These are phyloP conservation scores for Solanum chacoense DNA, from an alignment of 305 asterid genomes.

Conservation along the genomic window DNA sequence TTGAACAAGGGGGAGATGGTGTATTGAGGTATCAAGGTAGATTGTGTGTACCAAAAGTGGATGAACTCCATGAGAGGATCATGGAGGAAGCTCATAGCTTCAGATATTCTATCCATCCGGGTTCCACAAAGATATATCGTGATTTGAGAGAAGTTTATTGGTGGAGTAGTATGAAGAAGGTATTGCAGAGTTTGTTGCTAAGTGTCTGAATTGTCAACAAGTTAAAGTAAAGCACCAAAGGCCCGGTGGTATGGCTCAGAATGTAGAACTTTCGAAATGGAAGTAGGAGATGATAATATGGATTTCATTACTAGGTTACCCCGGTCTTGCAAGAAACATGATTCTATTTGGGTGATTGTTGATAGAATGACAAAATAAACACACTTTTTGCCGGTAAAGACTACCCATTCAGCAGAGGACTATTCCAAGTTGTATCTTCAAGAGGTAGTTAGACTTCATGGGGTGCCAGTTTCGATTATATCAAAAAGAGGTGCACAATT, in stretches of 20 bases:
- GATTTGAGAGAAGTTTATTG: neutral
- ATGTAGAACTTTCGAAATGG: accelerated
- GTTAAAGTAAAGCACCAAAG: neutral
- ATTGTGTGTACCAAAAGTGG: too few relatives aligned
- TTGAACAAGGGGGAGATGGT: too few relatives aligned
- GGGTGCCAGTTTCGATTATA: too few relatives aligned
- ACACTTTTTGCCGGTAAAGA: too few relatives aligned
- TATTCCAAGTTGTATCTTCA: too few relatives aligned
- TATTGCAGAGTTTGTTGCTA: neutral
- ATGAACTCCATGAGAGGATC: too few relatives aligned
- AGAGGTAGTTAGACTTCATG: too few relatives aligned
- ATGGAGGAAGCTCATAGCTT: neutral
- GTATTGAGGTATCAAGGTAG: too few relatives aligned
- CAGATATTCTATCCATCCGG: neutral
- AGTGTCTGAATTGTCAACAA: neutral
- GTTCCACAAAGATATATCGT: neutral
- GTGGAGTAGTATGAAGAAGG: neutral
- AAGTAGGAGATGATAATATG: neutral
- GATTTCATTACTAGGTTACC: neutral
- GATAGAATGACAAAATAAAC: too few relatives aligned
- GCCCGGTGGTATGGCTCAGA: neutral
- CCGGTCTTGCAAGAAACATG: neutral
- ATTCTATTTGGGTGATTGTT: too few relatives aligned
- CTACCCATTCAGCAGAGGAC: too few relatives aligned
- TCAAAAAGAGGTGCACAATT: too few relatives aligned